Conservation (phyloP, 139 green algal genomes). For the Chlamydomonas asymmetrica region DNA sequence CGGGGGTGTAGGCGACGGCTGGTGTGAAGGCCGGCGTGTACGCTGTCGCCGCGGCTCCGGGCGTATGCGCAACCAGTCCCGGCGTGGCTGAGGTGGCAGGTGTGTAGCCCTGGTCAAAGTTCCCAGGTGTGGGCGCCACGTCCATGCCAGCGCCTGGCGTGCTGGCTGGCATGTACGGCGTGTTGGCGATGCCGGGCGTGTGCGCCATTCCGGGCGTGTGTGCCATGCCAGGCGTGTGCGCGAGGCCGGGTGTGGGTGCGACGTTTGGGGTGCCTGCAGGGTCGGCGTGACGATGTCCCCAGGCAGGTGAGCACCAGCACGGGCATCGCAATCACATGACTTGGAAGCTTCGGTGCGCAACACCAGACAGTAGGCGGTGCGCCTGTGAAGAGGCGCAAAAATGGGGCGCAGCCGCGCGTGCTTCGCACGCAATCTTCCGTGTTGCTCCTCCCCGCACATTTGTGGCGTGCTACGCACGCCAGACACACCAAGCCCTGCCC, state of each 20-base stretch:
- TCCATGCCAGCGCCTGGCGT: slow-evolving; percentile 27
- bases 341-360: background rate
- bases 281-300: too few species aligned
- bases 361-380: background rate
- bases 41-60: slow-evolving; percentile 5
- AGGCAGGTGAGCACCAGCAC: background rate
- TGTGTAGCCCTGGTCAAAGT: slow-evolving; percentile 18
- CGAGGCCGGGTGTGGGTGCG: background rate
- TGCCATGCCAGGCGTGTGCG: slow-evolving; percentile 10
- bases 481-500: too few species aligned
- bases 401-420: too few species aligned
- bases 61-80: slow-evolving; percentile 15
- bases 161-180: slow-evolving; percentile 29
- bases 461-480: too few species aligned
- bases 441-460: too few species aligned
- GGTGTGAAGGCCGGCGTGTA: slow-evolving; percentile 38
- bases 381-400: background rate
- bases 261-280: background rate
- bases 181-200: slow-evolving; percentile 26
- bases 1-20: slow-evolving; percentile 24
- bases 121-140: slow-evolving; percentile 19
- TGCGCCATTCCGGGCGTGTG: slow-evolving; percentile 22
- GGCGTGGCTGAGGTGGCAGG: slow-evolving; percentile 18
- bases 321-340: background rate
- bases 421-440: too few species aligned